A percentile compares a stretch with the other conserved stretches of the same genome.
Conservation (phyloP, 1,284 basidiomycete species). For the Sphaerobolus stellatus region DNA sequence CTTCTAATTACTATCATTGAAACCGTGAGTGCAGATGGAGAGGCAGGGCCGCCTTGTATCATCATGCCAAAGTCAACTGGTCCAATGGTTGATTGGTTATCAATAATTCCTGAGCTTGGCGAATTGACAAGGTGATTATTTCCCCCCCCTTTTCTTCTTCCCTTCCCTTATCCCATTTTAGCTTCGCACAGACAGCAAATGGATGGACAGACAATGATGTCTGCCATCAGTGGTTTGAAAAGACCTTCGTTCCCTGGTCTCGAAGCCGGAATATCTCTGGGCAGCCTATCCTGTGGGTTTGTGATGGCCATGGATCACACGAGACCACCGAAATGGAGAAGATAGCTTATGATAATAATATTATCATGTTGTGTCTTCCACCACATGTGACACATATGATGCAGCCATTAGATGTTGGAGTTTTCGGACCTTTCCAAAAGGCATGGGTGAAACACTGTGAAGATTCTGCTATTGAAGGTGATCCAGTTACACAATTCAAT, state of each 20-base stretch:
- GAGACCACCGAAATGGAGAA: slow-evolving; percentile 15
- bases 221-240: slow-evolving; percentile 34
- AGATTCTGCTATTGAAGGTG: not conserved
- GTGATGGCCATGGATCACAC: slow-evolving; percentile 44
- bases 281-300: slow-evolving; percentile 35
- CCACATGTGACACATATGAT: slow-evolving; percentile 17
- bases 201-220: slow-evolving; percentile 44
- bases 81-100: slow-evolving; percentile 17
- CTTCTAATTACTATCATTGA: slow-evolving; percentile 38
- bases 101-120: not conserved
- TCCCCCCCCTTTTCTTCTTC: too few species aligned
- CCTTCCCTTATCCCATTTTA: too few species aligned
- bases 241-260: slow-evolving; percentile 32
- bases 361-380: slow-evolving; percentile 8
- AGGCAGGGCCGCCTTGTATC: slow-evolving; percentile 26
- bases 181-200: slow-evolving; percentile 30
- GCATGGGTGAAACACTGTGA: slow-evolving; percentile 3
- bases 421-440: slow-evolving; percentile 14
- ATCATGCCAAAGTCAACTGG: slow-evolving; percentile 34
- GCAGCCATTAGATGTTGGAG: slow-evolving; percentile 16
- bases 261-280: slow-evolving; percentile 21
- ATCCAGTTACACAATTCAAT: slow-evolving; percentile 1
- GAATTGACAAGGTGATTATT: not conserved
- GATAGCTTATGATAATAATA: not conserved
- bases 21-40: slow-evolving; percentile 36